Percentiles rank a stretch among this genome's conserved stretches.
Evolutionary conservation across 2,329 filamentous ascomycete species (phyloP).

Genomic region (Cladosporium colombiae): DNA sequence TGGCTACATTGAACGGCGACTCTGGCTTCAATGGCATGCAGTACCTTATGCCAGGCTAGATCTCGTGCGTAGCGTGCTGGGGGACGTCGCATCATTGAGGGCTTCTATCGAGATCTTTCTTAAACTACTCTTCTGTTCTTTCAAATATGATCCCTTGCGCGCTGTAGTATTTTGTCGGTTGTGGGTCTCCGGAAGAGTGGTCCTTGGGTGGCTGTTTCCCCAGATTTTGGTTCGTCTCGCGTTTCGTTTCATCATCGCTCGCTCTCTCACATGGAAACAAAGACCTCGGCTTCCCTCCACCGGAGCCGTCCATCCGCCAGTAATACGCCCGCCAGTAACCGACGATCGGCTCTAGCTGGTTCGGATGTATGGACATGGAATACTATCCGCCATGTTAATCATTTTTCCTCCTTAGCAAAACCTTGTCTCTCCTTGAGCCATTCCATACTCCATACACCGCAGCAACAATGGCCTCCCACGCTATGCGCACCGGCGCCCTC

Average conservation of each 20-base stretch:
- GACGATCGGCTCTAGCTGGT: constrained; percentile 1
- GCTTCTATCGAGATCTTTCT: too few relatives aligned
- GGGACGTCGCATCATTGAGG: too few relatives aligned
- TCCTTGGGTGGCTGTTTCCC: not conserved
- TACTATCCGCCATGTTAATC: not conserved
- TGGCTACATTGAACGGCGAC: too few relatives aligned
- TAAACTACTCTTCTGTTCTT: too few relatives aligned
- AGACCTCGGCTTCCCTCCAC: not conserved
- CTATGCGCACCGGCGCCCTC: constrained; percentile 12
- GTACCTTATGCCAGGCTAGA: too few relatives aligned
- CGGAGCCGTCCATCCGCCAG: not conserved
- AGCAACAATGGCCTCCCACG: constrained; percentile 11
- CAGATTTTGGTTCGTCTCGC: not conserved
- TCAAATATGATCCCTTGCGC: too few relatives aligned
- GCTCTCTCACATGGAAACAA: not conserved
- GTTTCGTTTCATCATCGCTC: not conserved
- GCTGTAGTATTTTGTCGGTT: too few relatives aligned
- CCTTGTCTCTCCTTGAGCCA: not conserved
- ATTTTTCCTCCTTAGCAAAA: not conserved
- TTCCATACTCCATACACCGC: not conserved
- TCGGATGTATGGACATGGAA: not conserved
- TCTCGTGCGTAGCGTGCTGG: too few relatives aligned
- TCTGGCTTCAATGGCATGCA: too few relatives aligned
- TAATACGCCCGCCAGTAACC: not conserved
- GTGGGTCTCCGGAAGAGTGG: not conserved